Evolutionary conservation across 805 yeast species (phyloP), one percentile per base, ranked within the genome.

Genomic region (Ogataea siamensis): DNA sequence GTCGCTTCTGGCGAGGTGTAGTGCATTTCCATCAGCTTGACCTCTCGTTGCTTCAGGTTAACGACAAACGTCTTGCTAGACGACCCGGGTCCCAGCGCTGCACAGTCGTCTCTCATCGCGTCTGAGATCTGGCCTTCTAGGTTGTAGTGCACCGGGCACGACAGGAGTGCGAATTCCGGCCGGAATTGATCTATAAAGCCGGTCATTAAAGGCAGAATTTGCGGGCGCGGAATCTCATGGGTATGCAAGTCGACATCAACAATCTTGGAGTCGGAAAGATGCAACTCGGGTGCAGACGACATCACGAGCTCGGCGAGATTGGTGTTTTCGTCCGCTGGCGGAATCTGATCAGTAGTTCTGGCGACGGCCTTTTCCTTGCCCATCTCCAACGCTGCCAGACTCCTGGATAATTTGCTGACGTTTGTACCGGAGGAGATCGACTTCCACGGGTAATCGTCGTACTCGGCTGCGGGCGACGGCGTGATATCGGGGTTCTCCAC

Each of bases 111-210:
- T 40, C 63, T 70, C 76, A 76, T 70, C 7, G 75, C 55, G 18
- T 57, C 63, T 33, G 63, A 52, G 13, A 75, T 66, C 32, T 64
- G 68, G 5, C 57, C 53, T 42, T 74, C 79, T 22, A 73, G 55
- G 41, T 67, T 66, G 14, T 68, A 63, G 33, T 63, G 64, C 10
- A 62, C 59, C 0, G 78, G 74, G 46, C 80, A 76, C 20, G 78
- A 66, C 60, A 72, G 76, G 18, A 76, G 43, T 10, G 62, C 55
- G 47, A 70, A 76, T 46, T 75, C 80, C 0, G 78, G 74, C 28
- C 78, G 54, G 45, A 66, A 76, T 41, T 73, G 75, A 18, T 74
- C 76, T 4, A 68, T 56, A 47, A 68, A 76, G 5, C 67, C 67
- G 1, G 50, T 51, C 26, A 59, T 23, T 10, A 51, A 24, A 8